These are phyloP conservation scores for Clarireedia homoeocarpa DNA, from an alignment of 2,329 filamentous ascomycete genomes.

Conservation along the genomic window DNA sequence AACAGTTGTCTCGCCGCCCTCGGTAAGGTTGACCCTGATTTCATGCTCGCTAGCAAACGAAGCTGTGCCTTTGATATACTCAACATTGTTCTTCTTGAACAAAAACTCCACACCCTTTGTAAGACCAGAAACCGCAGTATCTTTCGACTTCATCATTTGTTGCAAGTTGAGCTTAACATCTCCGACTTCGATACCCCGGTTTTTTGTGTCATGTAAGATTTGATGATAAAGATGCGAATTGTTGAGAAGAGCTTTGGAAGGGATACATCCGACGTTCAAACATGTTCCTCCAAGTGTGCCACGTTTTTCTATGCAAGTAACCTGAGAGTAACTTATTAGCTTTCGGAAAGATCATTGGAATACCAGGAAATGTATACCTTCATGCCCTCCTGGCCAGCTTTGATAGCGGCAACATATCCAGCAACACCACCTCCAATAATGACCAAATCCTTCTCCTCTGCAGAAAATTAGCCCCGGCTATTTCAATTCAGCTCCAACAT, in stretches of 20 bases:
- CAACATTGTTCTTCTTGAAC: constrained; percentile 98
- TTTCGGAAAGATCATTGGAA: constrained; percentile 1
- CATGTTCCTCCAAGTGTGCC: constrained; percentile 92
- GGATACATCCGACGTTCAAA: constrained; percentile 98
- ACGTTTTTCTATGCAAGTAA: constrained; percentile 97
- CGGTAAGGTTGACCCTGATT: constrained; percentile 80
- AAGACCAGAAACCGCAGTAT: constrained; percentile 76
- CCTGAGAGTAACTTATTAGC: constrained; percentile 42
- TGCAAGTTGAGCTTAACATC: constrained; percentile 93
- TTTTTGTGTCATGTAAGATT: constrained; percentile 93
- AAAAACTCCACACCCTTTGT: constrained; percentile 98
- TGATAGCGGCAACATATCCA: constrained; percentile 98
- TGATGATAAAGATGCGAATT: constrained; percentile 98
- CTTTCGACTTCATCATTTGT: constrained; percentile 98
- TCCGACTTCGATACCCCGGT: constrained; percentile 93
- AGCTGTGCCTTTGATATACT: constrained; percentile 92
- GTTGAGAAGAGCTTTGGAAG: constrained; percentile 98
- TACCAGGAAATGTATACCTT: constrained; percentile 53
- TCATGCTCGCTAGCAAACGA: constrained; percentile 85
- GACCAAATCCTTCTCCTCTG: constrained; percentile 92
- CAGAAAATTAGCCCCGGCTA: constrained; percentile 45
- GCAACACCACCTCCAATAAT: constrained; percentile 98
- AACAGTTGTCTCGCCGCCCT: constrained; percentile 83
- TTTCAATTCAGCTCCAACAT: constrained; percentile 36
- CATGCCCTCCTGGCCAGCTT: constrained; percentile 92